These are phyloP conservation scores for Fagopyrum tataricum DNA, from an alignment of 148 eudicot genomes.

Conservation along the genomic window DNA sequence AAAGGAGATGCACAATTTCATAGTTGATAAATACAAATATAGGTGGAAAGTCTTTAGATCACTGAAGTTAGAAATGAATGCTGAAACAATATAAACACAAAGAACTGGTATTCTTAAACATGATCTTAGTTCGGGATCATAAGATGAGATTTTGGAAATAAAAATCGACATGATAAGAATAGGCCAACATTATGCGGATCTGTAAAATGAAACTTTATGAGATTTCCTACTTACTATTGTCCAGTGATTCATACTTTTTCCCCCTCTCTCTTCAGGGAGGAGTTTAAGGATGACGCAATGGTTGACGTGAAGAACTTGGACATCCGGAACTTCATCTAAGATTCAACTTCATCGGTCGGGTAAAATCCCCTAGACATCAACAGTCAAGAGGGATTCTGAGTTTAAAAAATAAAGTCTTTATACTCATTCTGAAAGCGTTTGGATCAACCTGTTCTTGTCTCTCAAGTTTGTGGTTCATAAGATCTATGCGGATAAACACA, in stretches of 20 bases:
- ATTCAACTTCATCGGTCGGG: not conserved
- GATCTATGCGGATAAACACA: constrained; percentile 1
- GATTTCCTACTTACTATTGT: not conserved
- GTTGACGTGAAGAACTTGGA: constrained; percentile 78
- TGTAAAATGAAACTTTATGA: not conserved
- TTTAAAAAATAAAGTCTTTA: not conserved
- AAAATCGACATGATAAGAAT: not conserved
- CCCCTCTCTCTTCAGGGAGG: constrained; percentile 56
- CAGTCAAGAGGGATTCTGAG: not conserved
- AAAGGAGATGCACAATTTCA: not conserved
- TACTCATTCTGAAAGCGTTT: not conserved
- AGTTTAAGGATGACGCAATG: constrained; percentile 84
- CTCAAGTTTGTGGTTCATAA: not conserved
- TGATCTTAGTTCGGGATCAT: not conserved
- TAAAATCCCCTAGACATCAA: not conserved
- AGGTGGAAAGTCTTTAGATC: not conserved
- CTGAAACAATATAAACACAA: not conserved
- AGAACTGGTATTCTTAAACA: not conserved
- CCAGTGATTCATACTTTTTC: not conserved
- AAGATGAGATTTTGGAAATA: not conserved
- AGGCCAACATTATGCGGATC: not conserved
- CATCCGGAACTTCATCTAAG: constrained; percentile 71
- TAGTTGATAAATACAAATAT: not conserved
- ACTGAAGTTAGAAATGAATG: not conserved
- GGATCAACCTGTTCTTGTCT: not conserved